A percentile compares a stretch with the other conserved stretches of the same genome.
phyloP scores from a whole-genome alignment of 805 yeast genomes.

The Saccharomycopsis vini region DNA sequence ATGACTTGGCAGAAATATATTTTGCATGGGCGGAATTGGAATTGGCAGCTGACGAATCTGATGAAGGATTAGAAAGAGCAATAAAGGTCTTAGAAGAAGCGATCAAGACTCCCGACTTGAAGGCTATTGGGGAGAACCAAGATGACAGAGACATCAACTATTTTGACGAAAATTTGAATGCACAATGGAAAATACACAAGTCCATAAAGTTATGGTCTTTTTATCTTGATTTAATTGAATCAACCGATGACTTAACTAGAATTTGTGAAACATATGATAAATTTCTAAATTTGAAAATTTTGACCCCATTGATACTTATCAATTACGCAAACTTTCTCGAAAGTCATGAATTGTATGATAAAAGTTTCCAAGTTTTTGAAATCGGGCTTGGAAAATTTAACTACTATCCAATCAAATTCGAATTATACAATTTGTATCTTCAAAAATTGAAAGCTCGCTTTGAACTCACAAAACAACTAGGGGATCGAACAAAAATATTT shows the following conservation, averaged over 20 bases:
- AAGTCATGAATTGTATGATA: conserved; percentile 36
- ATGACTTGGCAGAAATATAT: conserved; percentile 64
- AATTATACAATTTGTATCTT: conserved; percentile 66
- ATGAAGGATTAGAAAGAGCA: conserved; percentile 34
- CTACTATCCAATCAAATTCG: conserved; percentile 47
- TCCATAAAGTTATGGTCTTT: conserved; percentile 62
- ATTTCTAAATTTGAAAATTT: conserved; percentile 48
- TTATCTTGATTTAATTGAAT: conserved; percentile 63
- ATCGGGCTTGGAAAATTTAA: conserved; percentile 53
- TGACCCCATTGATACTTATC: conserved; percentile 58
- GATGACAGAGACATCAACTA: conserved; percentile 24
- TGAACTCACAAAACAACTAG: conserved; percentile 10
- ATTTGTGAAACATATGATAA: conserved; percentile 42
- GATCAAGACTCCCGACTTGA: conserved; percentile 21
- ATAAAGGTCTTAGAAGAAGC: conserved; percentile 32
- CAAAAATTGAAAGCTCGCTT: conserved; percentile 34
- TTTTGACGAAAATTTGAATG: conserved; percentile 36
- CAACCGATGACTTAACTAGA: conserved; percentile 35
- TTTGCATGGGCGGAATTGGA: conserved; percentile 70
- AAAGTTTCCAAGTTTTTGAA: conserved; percentile 56
- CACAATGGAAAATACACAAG: conserved; percentile 52
- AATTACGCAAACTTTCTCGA: conserved; percentile 58
- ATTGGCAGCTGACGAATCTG: conserved; percentile 29
- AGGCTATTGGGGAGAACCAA: conserved; percentile 12
- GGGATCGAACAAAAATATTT: conserved; percentile 22